A percentile compares a stretch with the other conserved stretches of the same genome.
Evolutionary conservation across 2,329 filamentous ascomycete species (phyloP).

Genomic region (Trichoderma citrinoviride): DNA sequence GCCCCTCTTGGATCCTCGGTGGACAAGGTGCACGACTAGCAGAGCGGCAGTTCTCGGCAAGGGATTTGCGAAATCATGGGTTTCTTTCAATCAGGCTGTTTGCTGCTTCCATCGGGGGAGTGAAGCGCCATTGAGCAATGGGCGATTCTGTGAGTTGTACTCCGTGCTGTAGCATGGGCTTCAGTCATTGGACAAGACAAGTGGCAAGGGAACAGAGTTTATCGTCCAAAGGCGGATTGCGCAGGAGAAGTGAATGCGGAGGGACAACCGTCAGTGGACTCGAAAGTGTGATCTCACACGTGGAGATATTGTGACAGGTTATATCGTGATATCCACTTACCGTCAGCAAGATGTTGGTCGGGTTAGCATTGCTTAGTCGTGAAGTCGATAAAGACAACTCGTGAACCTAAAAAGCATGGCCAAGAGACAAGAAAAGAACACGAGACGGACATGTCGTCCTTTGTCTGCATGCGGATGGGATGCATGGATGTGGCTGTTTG

Average conservation of each 20-base stretch:
- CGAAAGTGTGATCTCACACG: not conserved
- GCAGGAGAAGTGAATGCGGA: not conserved
- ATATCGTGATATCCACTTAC: not conserved
- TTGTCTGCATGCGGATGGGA: slow-evolving; percentile 14
- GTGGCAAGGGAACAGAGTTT: too few relatives aligned
- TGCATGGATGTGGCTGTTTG: slow-evolving; percentile 12
- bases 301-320: not conserved
- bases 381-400: not conserved
- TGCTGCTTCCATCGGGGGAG: too few relatives aligned
- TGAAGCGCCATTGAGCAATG: too few relatives aligned
- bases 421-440: not conserved
- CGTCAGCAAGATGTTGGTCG: too few relatives aligned
- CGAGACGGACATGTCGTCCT: not conserved
- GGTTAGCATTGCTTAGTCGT: too few relatives aligned
- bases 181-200: too few relatives aligned
- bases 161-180: too few relatives aligned
- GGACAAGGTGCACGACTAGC: too few relatives aligned
- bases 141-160: too few relatives aligned
- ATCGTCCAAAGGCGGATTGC: not conserved
- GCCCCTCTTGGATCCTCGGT: slow-evolving; percentile 6
- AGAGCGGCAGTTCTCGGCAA: not conserved
- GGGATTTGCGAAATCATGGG: not conserved
- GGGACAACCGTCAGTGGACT: not conserved
- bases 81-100: too few relatives aligned
- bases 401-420: too few relatives aligned